Evolutionary conservation across 768 basidiomycete species (phyloP).

Genomic region (Suillus subaureus): DNA sequence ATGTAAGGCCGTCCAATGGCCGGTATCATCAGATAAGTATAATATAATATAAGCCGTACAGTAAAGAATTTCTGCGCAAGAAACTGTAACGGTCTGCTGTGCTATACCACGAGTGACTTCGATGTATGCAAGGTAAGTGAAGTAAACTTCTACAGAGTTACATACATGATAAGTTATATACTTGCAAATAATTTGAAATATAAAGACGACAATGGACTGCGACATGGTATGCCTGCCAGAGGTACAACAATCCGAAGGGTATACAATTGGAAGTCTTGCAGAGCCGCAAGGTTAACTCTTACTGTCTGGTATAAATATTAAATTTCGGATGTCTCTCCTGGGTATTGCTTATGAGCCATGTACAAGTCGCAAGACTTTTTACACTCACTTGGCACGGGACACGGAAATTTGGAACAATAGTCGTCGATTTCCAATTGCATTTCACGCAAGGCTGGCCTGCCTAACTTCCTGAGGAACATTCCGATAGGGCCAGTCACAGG

Average conservation of each 20-base stretch:
- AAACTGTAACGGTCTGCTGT: background rate
- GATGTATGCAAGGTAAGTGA: background rate
- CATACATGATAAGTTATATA: conserved; percentile 8
- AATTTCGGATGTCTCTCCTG: background rate
- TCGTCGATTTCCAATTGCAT: background rate
- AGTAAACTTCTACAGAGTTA: background rate
- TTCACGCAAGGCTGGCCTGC: background rate
- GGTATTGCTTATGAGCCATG: background rate
- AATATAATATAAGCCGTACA: background rate
- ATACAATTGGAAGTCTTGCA: background rate
- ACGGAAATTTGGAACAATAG: background rate
- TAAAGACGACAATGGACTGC: background rate
- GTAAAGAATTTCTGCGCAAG: background rate
- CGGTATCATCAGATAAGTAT: background rate
- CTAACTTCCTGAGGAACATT: background rate
- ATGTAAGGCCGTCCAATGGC: background rate
- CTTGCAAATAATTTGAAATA: background rate
- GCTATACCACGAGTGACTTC: background rate
- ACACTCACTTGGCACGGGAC: background rate
- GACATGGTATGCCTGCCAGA: background rate
- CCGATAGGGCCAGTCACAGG: background rate
- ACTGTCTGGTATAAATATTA: no score
- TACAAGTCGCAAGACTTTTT: background rate
- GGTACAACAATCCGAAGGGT: background rate
- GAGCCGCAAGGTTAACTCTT: no score